Base-by-base conservation (phyloP, 371 early-diverging fungal species). In the Mortierella polycephala region DNA sequence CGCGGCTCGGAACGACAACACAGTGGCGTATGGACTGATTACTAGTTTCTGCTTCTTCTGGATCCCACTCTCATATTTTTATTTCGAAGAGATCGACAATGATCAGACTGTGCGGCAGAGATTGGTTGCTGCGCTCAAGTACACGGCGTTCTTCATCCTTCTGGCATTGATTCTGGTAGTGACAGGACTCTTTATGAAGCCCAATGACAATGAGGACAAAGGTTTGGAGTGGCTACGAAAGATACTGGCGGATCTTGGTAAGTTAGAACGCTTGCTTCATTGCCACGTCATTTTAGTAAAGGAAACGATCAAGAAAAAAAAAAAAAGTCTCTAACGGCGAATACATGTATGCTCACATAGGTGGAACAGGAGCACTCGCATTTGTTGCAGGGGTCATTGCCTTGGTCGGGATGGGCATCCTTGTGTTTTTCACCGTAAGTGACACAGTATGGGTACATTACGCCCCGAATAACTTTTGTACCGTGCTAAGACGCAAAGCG, bases 51-150 rank as follows among this genome's bases (percentile, higher is more conserved):
- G 83, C 65, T 89, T 88, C 65, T 69, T 86, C 21, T 64, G 87
- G 67, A 87, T 92, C 59, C 92, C 92, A 12, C 88, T 90, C 67
- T 85, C 88, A 18, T 91, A 91, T 61, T 90, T 90, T 60, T 91
- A 83, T 77, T 91, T 83, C 73, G 92, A 91, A 61, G 91, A 90
- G 61, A 47, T 77, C 16, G 69, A 65, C 4, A 72, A 77, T 58
- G 65, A 18, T 16, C 77, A 71, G 47, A 51, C 60, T 1, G 44
- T 71, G 12, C 57, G 57, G 0, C 62, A 61, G 45, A 64, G 77
- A n/a, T 18, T 77, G 54, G 6, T 59, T 20, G 74, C 71, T 5
- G 58, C 81, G 13, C 62, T 73, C 74, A 80, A 80, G 69, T 80
- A 80, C 70, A 80, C 80, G 5, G 11, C 61, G 9, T 57, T 73